Percentiles rank a stretch among this genome's conserved stretches.
Conservation (phyloP, 331 rosid genomes). For the Rosa hybrid region DNA sequence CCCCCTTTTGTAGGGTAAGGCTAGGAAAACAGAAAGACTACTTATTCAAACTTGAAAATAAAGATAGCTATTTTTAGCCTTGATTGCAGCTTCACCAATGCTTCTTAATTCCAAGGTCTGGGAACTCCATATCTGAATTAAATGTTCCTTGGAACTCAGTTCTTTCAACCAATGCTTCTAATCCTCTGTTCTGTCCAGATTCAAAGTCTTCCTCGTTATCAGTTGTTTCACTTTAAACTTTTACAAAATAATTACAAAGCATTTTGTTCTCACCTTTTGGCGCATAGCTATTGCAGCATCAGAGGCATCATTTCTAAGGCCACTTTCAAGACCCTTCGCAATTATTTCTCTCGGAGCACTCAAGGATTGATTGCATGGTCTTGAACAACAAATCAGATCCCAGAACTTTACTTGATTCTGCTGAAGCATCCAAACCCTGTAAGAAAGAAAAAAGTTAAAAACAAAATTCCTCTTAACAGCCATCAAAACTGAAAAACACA, state of each 20-base stretch:
- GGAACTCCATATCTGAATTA: no score
- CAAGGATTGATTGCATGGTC: constrained; percentile 85
- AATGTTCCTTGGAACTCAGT: no score
- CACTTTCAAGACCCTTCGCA: constrained; percentile 88
- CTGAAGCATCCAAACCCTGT: constrained; percentile 75
- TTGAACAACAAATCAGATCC: constrained; percentile 56
- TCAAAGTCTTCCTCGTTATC: no score
- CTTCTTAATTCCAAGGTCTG: no score
- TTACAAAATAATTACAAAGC: constrained; percentile 24
- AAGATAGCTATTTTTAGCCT: no score
- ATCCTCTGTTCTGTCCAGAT: no score
- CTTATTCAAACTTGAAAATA: no score
- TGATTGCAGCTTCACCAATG: no score
- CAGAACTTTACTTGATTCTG: constrained; percentile 40
- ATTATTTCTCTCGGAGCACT: constrained; percentile 64
- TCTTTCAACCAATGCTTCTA: no score
- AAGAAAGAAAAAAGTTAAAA: constrained; percentile 33
- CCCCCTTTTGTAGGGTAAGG: no score
- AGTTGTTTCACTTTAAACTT: constrained; percentile 21
- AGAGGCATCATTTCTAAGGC: constrained; percentile 97
- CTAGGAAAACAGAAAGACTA: no score
- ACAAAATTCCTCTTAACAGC: constrained; percentile 12
- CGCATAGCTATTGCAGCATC: constrained; percentile 96
- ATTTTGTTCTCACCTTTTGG: constrained; percentile 65
- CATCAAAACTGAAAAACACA: constrained; percentile 11